These are phyloP conservation scores for Phytophthora pseudosyringae DNA, from an alignment of 352 stramenopile genomes.

Conservation along the genomic window DNA sequence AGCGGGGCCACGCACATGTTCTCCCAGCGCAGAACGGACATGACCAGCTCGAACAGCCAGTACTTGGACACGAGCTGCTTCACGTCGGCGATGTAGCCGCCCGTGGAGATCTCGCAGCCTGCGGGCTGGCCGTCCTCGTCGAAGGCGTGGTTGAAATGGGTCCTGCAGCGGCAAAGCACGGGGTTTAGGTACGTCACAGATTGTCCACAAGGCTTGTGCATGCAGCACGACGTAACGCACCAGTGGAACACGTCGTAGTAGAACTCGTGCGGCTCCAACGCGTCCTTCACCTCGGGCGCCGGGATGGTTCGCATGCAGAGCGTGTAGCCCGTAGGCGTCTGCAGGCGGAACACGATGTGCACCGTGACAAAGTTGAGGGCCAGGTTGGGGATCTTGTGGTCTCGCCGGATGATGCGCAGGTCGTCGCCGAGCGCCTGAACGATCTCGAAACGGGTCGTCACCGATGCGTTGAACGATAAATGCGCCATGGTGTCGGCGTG, in stretches of 20 bases:
- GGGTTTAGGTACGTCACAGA: neutral
- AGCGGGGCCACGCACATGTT: constrained; percentile 51
- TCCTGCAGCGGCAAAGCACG: constrained; percentile 30
- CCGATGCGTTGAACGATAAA: constrained; percentile 54
- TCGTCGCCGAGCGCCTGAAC: constrained; percentile 64
- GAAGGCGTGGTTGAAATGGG: constrained; percentile 59
- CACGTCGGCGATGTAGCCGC: constrained; percentile 58
- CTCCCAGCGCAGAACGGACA: constrained; percentile 70
- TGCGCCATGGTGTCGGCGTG: constrained; percentile 49
- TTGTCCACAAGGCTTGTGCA: neutral
- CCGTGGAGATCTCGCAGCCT: constrained; percentile 60
- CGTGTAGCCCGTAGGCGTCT: constrained; percentile 62
- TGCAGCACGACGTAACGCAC: constrained; percentile 27
- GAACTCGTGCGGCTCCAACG: constrained; percentile 53
- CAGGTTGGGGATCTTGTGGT: constrained; percentile 54
- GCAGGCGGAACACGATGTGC: constrained; percentile 65
- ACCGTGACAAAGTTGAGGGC: constrained; percentile 62
- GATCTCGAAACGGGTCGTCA: constrained; percentile 51
- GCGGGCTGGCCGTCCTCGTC: constrained; percentile 42
- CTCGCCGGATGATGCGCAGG: constrained; percentile 60
- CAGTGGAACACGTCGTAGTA: constrained; percentile 76
- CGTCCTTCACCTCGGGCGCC: constrained; percentile 48
- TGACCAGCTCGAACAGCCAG: constrained; percentile 75
- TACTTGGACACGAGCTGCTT: constrained; percentile 59
- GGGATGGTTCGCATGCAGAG: constrained; percentile 70